Percentiles rank a stretch among this genome's conserved stretches.
Evolutionary conservation across 495 filamentous ascomycete species (phyloP).

Genomic region (Parmelia sp.): DNA sequence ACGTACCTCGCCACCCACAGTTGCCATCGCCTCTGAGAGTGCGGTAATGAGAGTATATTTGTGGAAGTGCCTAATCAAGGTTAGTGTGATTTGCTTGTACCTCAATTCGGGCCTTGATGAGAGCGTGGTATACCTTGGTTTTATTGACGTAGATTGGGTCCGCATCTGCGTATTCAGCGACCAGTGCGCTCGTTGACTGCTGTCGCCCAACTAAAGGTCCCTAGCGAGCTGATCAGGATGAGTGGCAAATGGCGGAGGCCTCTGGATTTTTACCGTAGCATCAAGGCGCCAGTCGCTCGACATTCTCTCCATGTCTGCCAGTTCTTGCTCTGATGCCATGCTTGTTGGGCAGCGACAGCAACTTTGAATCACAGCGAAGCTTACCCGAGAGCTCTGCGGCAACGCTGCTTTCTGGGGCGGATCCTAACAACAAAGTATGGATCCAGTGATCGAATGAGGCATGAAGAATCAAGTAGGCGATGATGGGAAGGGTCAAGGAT

Average conservation of each 20-base stretch:
- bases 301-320: conserved; percentile 49
- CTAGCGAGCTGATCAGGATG: conserved; percentile 42
- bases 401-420: background rate
- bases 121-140: conserved; percentile 63
- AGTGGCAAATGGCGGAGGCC: conserved; percentile 7
- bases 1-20: conserved; percentile 92
- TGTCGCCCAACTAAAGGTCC: conserved; percentile 76
- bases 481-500: background rate
- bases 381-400: background rate
- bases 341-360: conserved; percentile 15
- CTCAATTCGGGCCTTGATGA: background rate
- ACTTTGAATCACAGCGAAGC: background rate
- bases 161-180: conserved; percentile 83
- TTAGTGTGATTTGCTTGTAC: conserved; percentile 21
- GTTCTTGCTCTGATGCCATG: conserved; percentile 46
- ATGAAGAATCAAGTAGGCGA: background rate
- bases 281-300: conserved; percentile 61
- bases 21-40: conserved; percentile 88
- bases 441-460: background rate
- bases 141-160: conserved; percentile 80
- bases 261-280: conserved; percentile 45
- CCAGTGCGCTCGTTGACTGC: conserved; percentile 68
- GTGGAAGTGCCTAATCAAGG: conserved; percentile 59
- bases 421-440: background rate
- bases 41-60: conserved; percentile 81